Conservation (phyloP, 2,329 filamentous ascomycete genomes). For the Colletotrichum brevisporum region DNA sequence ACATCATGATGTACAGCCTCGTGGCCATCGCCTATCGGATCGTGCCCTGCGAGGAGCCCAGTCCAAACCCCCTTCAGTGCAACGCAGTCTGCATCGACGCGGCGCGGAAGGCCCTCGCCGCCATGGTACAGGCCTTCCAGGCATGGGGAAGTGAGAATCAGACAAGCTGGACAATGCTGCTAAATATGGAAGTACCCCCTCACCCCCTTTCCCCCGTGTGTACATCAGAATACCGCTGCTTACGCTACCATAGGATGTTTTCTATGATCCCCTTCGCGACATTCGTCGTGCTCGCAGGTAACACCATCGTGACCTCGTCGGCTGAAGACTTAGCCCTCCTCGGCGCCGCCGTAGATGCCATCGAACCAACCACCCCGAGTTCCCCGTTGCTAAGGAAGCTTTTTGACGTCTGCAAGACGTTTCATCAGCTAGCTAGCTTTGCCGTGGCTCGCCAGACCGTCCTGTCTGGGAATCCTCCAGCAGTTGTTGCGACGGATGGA, state of each 20-base stretch:
- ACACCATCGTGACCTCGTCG: conserved; percentile 8
- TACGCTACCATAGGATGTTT: conserved; percentile 5
- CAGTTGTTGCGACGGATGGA: neutral
- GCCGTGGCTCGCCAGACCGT: neutral
- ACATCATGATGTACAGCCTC: conserved; percentile 6
- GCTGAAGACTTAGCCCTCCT: neutral
- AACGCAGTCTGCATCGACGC: conserved; percentile 1
- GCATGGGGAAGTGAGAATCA: neutral
- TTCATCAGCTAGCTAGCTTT: conserved; percentile 17
- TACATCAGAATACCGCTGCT: neutral
- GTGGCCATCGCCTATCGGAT: neutral
- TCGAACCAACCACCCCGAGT: neutral
- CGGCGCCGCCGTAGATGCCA: neutral
- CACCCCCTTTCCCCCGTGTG: no score
- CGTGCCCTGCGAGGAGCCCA: neutral
- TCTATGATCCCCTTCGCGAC: conserved; percentile 8
- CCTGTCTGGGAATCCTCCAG: neutral
- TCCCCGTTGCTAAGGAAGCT: neutral
- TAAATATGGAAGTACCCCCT: conserved; percentile 15
- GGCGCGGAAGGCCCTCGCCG: neutral
- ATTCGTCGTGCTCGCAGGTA: conserved; percentile 4
- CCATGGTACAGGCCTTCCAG: neutral
- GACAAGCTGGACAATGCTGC: conserved; percentile 8
- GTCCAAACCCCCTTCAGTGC: neutral
- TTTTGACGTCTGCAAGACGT: conserved; percentile 4